These are phyloP conservation scores for Nannizziopsis arthrosporioides DNA, from an alignment of 2,329 filamentous ascomycete species.

Conservation along the genomic window DNA sequence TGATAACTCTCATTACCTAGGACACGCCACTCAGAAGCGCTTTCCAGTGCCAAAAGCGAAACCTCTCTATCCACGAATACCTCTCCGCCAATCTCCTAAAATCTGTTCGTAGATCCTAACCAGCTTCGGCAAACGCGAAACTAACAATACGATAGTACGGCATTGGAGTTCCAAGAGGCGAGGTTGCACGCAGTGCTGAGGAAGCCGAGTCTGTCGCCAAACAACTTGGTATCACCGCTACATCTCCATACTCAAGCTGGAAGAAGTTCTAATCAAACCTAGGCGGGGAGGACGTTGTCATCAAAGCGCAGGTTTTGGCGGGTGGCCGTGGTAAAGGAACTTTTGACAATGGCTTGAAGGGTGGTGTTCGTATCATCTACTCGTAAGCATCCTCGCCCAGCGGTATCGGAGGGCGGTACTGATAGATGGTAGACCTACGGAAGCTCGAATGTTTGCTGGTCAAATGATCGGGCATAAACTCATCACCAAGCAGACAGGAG, in stretches of 20 bases:
- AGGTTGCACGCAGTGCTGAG: conserved; percentile 67
- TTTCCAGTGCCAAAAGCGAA: conserved; percentile 66
- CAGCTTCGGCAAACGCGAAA: neutral
- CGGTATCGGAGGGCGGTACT: conserved; percentile 2
- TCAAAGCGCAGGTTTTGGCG: conserved; percentile 98
- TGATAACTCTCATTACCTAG: conserved; percentile 33
- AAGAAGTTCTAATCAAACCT: conserved; percentile 18
- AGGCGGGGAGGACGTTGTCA: conserved; percentile 88
- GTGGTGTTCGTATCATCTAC: conserved; percentile 97
- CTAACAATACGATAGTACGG: conserved; percentile 56
- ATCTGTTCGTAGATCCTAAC: conserved; percentile 35
- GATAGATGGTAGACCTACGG: conserved; percentile 50
- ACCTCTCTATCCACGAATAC: conserved; percentile 96
- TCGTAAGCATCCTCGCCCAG: conserved; percentile 45
- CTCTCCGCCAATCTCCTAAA: conserved; percentile 85
- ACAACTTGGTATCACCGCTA: conserved; percentile 55
- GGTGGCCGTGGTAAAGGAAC: conserved; percentile 95
- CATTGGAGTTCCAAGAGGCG: conserved; percentile 80
- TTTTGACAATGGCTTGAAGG: conserved; percentile 98
- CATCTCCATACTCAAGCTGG: conserved; percentile 1
- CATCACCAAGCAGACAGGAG: conserved; percentile 98
- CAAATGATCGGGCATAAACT: conserved; percentile 99
- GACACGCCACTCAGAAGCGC: conserved; percentile 44
- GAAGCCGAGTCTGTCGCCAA: conserved; percentile 90
- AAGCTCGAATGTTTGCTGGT: conserved; percentile 92